Percentiles rank a stretch among this genome's conserved stretches.
These are phyloP conservation scores for Zoysia pacifica DNA, from an alignment of 176 grass and related monocot genomes.

Conservation along the genomic window DNA sequence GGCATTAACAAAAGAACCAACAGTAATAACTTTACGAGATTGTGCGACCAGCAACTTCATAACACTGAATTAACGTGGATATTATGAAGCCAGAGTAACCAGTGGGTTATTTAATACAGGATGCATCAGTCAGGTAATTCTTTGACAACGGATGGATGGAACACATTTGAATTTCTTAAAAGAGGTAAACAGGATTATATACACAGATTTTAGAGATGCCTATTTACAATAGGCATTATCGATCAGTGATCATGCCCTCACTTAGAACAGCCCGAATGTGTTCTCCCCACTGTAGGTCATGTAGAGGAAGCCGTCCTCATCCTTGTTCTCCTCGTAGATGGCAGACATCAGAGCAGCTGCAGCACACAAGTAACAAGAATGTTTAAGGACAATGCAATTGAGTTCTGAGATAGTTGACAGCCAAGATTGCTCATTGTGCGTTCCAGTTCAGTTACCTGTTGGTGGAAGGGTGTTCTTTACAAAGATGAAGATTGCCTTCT, in stretches of 20 bases:
- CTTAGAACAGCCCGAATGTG: constrained; percentile 67
- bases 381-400: neutral
- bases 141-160: constrained; percentile 14
- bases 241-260: neutral
- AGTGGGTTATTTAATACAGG: constrained; percentile 12
- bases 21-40: neutral
- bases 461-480: no score
- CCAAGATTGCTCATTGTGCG: no score
- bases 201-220: constrained; percentile 39
- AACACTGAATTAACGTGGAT: neutral
- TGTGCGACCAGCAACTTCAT: constrained; percentile 4
- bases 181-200: constrained; percentile 15
- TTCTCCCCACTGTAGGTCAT: constrained; percentile 96
- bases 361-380: neutral
- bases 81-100: neutral
- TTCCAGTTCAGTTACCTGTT: no score
- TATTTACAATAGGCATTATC: constrained; percentile 60
- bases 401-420: neutral
- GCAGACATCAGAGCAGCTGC: constrained; percentile 83
- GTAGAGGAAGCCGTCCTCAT: constrained; percentile 86
- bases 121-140: neutral
- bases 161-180: neutral
- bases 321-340: constrained; percentile 84
- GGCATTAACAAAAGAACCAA: neutral
- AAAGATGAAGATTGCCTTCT: no score